Conservation (phyloP, 495 filamentous ascomycete genomes). For the Neurospora intermedia region DNA sequence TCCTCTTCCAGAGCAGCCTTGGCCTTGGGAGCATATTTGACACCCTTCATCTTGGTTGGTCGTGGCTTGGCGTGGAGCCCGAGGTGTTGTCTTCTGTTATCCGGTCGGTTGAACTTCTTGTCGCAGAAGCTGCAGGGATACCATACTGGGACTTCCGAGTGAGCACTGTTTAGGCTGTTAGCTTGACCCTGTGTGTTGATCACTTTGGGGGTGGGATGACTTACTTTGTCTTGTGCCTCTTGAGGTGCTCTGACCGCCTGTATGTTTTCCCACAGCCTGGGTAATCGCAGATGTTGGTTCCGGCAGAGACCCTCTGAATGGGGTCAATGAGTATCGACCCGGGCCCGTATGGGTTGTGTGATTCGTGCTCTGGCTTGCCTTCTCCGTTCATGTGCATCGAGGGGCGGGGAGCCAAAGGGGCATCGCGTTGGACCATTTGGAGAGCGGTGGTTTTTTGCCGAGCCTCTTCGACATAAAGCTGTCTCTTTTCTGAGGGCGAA, state of each 20-base stretch:
- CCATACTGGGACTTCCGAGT: background rate
- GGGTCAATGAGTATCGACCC: background rate
- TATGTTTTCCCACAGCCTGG: constrained; percentile 36
- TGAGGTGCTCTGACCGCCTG: constrained; percentile 53
- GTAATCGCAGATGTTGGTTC: constrained; percentile 17
- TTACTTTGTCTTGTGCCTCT: constrained; percentile 37
- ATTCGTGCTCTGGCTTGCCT: background rate
- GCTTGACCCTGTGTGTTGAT: background rate
- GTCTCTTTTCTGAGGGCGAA: constrained; percentile 1
- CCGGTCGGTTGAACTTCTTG: constrained; percentile 14
- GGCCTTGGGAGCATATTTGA: constrained; percentile 18
- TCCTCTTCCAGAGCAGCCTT: constrained; percentile 16
- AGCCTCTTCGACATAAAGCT: constrained; percentile 17
- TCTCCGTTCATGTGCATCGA: background rate
- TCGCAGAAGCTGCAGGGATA: constrained; percentile 7
- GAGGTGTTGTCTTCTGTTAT: constrained; percentile 31
- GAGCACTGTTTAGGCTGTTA: background rate
- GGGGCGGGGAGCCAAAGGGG: background rate
- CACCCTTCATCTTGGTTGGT: constrained; percentile 16
- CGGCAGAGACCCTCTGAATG: background rate
- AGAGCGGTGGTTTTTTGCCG: constrained; percentile 25
- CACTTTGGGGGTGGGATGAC: background rate
- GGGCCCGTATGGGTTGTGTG: constrained; percentile 1
- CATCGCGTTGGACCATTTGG: constrained; percentile 18
- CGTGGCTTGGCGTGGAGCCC: constrained; percentile 22